These are phyloP conservation scores for Bruguiera sexangula DNA, from an alignment of 345 rosid genomes.

Conservation along the genomic window DNA sequence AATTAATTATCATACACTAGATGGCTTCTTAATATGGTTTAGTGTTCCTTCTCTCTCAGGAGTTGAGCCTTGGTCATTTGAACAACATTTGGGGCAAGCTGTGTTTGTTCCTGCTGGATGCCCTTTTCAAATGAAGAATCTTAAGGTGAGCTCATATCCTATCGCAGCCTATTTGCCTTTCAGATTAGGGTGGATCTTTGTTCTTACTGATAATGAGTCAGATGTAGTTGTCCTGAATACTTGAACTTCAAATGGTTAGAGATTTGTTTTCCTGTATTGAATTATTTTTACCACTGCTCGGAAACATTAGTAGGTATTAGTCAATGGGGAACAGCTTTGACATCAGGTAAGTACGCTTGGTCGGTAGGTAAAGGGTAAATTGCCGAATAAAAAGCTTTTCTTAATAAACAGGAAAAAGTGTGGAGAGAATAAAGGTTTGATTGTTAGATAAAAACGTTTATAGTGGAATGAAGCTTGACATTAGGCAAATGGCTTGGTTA, in stretches of 20 bases:
- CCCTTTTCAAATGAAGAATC: conserved; percentile 78
- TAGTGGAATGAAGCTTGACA: too few relatives aligned
- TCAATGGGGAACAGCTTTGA: neutral
- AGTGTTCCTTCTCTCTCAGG: conserved; percentile 43
- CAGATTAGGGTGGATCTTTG: neutral
- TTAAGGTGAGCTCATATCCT: conserved; percentile 45
- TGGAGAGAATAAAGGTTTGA: neutral
- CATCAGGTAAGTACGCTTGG: neutral
- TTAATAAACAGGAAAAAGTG: neutral
- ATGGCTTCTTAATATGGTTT: neutral
- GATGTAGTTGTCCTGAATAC: neutral
- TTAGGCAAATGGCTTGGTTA: neutral
- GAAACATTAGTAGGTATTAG: neutral
- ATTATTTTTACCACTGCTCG: neutral
- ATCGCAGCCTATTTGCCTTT: neutral
- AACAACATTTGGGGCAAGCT: conserved; percentile 78
- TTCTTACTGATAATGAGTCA: neutral
- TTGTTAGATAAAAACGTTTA: too few relatives aligned
- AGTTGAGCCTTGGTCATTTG: conserved; percentile 90
- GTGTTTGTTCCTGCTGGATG: conserved; percentile 94
- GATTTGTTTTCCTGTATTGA: neutral
- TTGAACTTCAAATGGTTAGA: conserved; percentile 4
- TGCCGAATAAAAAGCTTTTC: neutral
- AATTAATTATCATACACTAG: neutral
- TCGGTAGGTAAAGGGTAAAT: neutral